A percentile compares a stretch with the other conserved stretches of the same genome.
These are phyloP conservation scores for Rubroshorea leprosula DNA, from an alignment of 345 rosid genomes.

Conservation along the genomic window DNA sequence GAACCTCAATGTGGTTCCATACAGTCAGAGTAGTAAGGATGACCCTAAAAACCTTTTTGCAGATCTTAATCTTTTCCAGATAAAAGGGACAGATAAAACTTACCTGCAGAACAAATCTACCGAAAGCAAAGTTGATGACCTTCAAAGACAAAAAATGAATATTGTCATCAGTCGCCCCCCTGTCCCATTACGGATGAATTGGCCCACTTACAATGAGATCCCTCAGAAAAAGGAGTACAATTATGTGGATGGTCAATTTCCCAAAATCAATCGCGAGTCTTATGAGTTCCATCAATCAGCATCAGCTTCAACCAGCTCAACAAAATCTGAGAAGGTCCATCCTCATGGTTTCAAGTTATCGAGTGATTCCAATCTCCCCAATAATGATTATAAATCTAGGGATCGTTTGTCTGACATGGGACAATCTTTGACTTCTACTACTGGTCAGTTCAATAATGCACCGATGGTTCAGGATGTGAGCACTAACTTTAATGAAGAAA, in stretches of 20 bases:
- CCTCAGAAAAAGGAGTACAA: conserved; percentile 70
- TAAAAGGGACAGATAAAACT: conserved; percentile 69
- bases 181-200: conserved; percentile 79
- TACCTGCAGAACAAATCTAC: conserved; percentile 44
- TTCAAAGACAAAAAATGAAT: conserved; percentile 49
- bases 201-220: conserved; percentile 70
- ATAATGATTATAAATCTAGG: conserved; percentile 37
- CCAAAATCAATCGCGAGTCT: conserved; percentile 68
- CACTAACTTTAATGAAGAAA: conserved; percentile 28
- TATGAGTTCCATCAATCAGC: conserved; percentile 42
- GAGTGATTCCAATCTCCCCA: conserved; percentile 29
- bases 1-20: conserved; percentile 70
- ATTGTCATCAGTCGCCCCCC: conserved; percentile 60
- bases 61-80: conserved; percentile 69
- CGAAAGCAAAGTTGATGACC: conserved; percentile 53
- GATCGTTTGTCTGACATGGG: conserved; percentile 25
- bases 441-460: conserved; percentile 29
- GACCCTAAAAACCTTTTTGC: conserved; percentile 79
- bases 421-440: conserved; percentile 32
- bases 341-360: conserved; percentile 36
- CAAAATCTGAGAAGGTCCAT: conserved; percentile 34
- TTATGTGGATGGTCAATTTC: conserved; percentile 58
- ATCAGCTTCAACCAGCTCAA: conserved; percentile 44
- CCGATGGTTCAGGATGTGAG: conserved; percentile 29
- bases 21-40: conserved; percentile 55